Evolutionary conservation across 345 rosid species (phyloP).

Genomic region (Hibiscus tridactylites): DNA sequence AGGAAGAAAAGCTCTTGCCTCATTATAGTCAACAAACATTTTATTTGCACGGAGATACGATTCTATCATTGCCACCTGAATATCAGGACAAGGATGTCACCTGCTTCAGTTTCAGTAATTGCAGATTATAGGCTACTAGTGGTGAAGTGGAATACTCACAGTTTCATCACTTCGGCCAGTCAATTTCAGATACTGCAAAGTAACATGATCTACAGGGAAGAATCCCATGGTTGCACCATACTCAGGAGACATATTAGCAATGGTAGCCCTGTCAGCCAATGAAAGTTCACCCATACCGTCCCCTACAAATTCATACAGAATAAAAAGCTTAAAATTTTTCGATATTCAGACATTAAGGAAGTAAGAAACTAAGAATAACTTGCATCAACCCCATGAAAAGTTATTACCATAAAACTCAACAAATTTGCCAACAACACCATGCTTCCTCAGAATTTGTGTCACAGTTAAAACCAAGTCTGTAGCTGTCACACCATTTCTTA

Average conservation of each 20-base stretch:
- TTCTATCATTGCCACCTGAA: constrained; percentile 85
- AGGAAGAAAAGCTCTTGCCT: constrained; percentile 36
- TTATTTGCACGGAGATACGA: constrained; percentile 96
- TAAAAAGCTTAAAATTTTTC: neutral
- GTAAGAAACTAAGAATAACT: neutral
- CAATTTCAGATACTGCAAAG: constrained; percentile 84
- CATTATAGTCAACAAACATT: constrained; percentile 86
- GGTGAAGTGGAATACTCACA: constrained; percentile 37
- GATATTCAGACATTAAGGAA: neutral
- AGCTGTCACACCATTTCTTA: constrained; percentile 86
- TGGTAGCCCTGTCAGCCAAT: constrained; percentile 96
- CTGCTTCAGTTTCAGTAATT: constrained; percentile 1
- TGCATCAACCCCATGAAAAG: constrained; percentile 13
- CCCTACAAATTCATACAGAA: constrained; percentile 35
- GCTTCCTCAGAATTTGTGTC: constrained; percentile 96
- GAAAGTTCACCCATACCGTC: constrained; percentile 87
- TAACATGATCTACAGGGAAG: constrained; percentile 98
- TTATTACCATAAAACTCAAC: constrained; percentile 91
- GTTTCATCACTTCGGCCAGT: constrained; percentile 98
- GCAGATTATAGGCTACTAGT: constrained; percentile 3
- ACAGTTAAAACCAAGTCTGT: constrained; percentile 96
- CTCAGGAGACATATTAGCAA: constrained; percentile 99
- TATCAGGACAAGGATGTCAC: constrained; percentile 8
- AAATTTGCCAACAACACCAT: constrained; percentile 98
- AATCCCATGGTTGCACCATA: constrained; percentile 99